Percentiles rank a stretch among this genome's conserved stretches.
Evolutionary conservation across 345 rosid genomes (phyloP).

Genomic region (Abelmoschus esculentus): DNA sequence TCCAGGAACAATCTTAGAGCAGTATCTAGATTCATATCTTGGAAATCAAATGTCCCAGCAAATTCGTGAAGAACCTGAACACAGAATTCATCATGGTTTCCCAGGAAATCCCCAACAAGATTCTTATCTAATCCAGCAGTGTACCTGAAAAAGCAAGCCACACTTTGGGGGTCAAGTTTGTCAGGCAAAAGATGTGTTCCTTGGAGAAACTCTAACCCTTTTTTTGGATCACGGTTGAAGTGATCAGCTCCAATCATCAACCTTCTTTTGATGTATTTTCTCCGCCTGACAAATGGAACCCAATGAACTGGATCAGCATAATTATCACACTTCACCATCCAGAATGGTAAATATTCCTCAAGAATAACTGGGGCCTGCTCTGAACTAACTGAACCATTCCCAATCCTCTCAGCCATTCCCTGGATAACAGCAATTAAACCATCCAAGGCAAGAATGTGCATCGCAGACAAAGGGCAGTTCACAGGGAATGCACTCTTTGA

Average conservation of each 20-base stretch:
- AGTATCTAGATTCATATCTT: slow-evolving; percentile 93
- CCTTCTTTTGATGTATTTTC: slow-evolving; percentile 91
- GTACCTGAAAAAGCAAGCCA: slow-evolving; percentile 38
- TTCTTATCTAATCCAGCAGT: not conserved
- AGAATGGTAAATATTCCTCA: slow-evolving; percentile 90
- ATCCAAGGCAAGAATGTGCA: slow-evolving; percentile 97
- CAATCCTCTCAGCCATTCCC: slow-evolving; percentile 99
- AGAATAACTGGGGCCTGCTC: slow-evolving; percentile 66
- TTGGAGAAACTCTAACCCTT: slow-evolving; percentile 96
- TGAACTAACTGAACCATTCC: slow-evolving; percentile 55
- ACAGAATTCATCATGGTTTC: slow-evolving; percentile 94
- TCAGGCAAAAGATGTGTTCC: slow-evolving; percentile 98
- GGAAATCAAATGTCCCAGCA: slow-evolving; percentile 98
- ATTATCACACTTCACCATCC: slow-evolving; percentile 92
- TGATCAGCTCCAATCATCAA: slow-evolving; percentile 99
- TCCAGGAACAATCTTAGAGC: slow-evolving; percentile 88
- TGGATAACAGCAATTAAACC: slow-evolving; percentile 92
- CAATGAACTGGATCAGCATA: slow-evolving; percentile 76
- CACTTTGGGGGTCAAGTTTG: slow-evolving; percentile 98
- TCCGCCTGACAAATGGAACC: slow-evolving; percentile 88
- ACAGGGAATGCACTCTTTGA: slow-evolving; percentile 98
- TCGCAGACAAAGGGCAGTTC: slow-evolving; percentile 88
- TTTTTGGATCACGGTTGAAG: slow-evolving; percentile 97
- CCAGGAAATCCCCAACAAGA: not conserved
- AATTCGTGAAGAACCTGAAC: slow-evolving; percentile 98